Evolutionary conservation across 106 monocot genomes (phyloP).

Genomic region (Chionographis japonica): DNA sequence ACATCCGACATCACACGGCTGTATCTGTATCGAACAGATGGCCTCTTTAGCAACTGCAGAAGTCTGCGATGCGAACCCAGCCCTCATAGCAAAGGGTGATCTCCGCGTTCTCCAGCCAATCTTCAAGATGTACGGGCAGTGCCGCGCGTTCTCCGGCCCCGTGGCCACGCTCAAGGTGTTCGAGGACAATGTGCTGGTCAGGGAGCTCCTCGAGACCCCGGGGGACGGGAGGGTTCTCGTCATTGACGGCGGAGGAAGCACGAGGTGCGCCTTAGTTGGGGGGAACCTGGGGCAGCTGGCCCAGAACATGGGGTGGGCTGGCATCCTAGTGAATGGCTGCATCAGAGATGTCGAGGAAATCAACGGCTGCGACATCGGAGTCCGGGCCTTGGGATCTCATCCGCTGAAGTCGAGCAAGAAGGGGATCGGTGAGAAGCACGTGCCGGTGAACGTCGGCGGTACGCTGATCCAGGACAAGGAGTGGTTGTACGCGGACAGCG

Average conservation of each 20-base stretch:
- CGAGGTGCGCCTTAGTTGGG: conserved; percentile 15
- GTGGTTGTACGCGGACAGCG: conserved; percentile 13
- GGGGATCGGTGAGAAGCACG: conserved; percentile 6
- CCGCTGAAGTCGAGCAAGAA: conserved; percentile 11
- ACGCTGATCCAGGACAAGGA: conserved; percentile 6
- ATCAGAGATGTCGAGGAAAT: conserved; percentile 13
- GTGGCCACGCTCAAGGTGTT: conserved; percentile 32
- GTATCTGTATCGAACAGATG: too few relatives aligned
- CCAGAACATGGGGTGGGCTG: conserved; percentile 13
- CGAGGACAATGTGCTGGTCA: conserved; percentile 34
- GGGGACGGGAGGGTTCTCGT: conserved; percentile 24
- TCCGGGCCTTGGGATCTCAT: conserved; percentile 12
- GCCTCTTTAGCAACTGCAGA: conserved; percentile 24
- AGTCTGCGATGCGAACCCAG: conserved; percentile 30
- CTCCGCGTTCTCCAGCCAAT: conserved; percentile 25
- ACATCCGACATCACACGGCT: too few relatives aligned
- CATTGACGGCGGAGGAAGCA: conserved; percentile 19
- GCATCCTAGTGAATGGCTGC: conserved; percentile 11
- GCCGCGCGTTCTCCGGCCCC: conserved; percentile 20
- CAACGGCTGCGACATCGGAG: conserved; percentile 8
- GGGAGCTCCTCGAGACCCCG: conserved; percentile 21
- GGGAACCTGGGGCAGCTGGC: conserved; percentile 13
- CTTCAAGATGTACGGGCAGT: conserved; percentile 22
- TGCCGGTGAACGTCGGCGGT: conserved; percentile 3
- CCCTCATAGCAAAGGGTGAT: conserved; percentile 18